Conservation (phyloP, 1,139 yeast species). For the Dujonia santamariae region DNA sequence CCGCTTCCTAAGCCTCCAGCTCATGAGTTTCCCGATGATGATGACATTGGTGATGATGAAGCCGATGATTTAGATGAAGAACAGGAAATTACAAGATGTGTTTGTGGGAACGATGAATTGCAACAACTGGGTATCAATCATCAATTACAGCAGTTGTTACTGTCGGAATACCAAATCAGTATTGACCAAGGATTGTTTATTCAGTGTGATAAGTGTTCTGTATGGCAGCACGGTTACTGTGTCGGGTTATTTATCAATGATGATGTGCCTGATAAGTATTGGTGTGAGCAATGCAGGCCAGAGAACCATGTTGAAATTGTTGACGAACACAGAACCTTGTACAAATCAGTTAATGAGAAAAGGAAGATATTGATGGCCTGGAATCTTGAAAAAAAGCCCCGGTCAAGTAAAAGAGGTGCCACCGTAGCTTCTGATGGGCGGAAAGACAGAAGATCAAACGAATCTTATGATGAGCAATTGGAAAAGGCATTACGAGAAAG, state of each 20-base stretch:
- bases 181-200: constrained; percentile 77
- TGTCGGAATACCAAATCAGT: constrained; percentile 54
- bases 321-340: constrained; percentile 39
- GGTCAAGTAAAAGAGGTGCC: background rate
- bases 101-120: constrained; percentile 77
- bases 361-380: constrained; percentile 39
- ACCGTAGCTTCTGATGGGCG: constrained; percentile 1
- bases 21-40: constrained; percentile 16
- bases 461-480: constrained; percentile 63
- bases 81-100: constrained; percentile 83
- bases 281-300: constrained; percentile 90
- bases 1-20: constrained; percentile 6
- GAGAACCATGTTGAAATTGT: constrained; percentile 60
- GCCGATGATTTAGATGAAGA: constrained; percentile 40
- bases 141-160: constrained; percentile 44
- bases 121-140: constrained; percentile 32
- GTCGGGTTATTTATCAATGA: constrained; percentile 75
- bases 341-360: constrained; percentile 46
- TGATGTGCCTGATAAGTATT: constrained; percentile 85
- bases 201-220: constrained; percentile 89
- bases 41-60: constrained; percentile 20
- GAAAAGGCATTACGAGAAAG: constrained; percentile 71
- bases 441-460: constrained; percentile 16
- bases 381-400: constrained; percentile 3
- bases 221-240: constrained; percentile 98